These are phyloP conservation scores for Gossypium davidsonii DNA, from an alignment of 441 rosid genomes.

Conservation along the genomic window DNA sequence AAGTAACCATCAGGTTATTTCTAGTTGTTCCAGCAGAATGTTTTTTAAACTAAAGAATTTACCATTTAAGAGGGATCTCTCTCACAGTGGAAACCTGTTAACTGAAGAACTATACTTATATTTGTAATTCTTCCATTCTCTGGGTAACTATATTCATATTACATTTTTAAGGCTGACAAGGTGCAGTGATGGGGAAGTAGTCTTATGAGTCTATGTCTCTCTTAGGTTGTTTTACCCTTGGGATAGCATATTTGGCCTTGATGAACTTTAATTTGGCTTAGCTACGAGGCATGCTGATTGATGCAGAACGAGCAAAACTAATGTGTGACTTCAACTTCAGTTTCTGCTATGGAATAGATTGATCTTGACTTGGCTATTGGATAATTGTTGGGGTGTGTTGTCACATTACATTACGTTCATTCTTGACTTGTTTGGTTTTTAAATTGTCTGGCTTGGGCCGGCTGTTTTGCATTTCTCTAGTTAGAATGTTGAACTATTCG, in stretches of 20 bases:
- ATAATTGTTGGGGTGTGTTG: background rate
- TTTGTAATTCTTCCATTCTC: background rate
- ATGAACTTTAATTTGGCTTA: background rate
- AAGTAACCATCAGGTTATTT: background rate
- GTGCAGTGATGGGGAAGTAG: background rate
- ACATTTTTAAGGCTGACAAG: background rate
- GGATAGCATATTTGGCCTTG: background rate
- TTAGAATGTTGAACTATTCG: conserved; percentile 9
- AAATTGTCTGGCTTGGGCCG: background rate
- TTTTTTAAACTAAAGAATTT: background rate
- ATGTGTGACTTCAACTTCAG: background rate
- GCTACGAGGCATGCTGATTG: background rate
- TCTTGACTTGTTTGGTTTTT: background rate
- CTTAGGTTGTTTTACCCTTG: background rate
- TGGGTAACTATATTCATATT: background rate
- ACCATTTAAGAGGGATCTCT: background rate
- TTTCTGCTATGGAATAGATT: background rate
- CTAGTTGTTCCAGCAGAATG: background rate
- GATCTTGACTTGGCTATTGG: background rate
- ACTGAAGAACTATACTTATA: background rate
- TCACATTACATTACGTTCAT: background rate
- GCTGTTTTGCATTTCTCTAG: background rate
- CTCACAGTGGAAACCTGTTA: background rate
- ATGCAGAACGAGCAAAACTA: background rate
- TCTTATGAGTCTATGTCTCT: background rate